phyloP scores from a whole-genome alignment of 352 stramenopile species.

The Salisapilia sapeloensis region DNA sequence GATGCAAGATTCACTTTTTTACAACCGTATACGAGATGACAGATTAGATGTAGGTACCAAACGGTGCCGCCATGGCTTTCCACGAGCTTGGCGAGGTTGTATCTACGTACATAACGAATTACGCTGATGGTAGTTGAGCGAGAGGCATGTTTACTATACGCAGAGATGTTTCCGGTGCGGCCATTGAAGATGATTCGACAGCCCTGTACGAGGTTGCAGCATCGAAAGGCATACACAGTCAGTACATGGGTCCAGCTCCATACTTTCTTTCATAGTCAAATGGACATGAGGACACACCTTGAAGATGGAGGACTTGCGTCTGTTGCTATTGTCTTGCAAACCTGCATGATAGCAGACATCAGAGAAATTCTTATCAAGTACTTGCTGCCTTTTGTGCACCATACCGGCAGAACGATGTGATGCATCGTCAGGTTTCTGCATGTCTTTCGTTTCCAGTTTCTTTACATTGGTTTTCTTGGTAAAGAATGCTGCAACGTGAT shows the following conservation, averaged over 20 bases:
- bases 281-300: constrained; percentile 10
- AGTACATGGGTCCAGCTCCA: too few relatives aligned
- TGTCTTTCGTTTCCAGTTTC: constrained; percentile 16
- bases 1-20: neutral
- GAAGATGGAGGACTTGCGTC: constrained; percentile 26
- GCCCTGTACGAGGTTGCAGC: constrained; percentile 14
- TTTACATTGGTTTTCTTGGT: constrained; percentile 13
- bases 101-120: constrained; percentile 31
- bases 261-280: neutral
- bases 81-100: constrained; percentile 67
- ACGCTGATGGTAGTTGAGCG: too few relatives aligned
- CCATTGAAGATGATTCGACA: constrained; percentile 72
- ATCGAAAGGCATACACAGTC: too few relatives aligned
- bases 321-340: constrained; percentile 2
- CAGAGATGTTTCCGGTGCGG: constrained; percentile 63
- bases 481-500: constrained; percentile 8
- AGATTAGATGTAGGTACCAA: constrained; percentile 10
- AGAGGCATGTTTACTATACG: constrained; percentile 13
- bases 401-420: neutral
- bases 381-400: neutral
- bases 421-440: neutral
- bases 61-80: constrained; percentile 56
- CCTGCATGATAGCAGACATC: constrained; percentile 1
- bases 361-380: constrained; percentile 2
- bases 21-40: constrained; percentile 1